Evolutionary conservation across 2,329 filamentous ascomycete genomes (phyloP).

Genomic region (Alternaria panax): DNA sequence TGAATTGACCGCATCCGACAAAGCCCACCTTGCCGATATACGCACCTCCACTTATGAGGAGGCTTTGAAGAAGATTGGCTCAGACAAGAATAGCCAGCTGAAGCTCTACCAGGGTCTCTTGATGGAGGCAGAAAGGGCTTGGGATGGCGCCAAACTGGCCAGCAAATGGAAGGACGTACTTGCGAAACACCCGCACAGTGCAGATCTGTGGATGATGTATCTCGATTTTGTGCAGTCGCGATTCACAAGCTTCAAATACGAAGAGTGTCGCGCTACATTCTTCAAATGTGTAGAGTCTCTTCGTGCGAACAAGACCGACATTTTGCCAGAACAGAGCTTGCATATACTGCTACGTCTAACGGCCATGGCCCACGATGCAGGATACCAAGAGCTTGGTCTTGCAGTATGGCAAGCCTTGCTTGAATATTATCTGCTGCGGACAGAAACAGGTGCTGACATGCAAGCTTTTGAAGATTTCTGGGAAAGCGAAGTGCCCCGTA

Average conservation of each 20-base stretch:
- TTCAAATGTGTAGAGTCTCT: slow-evolving; percentile 62
- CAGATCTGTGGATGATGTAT: slow-evolving; percentile 75
- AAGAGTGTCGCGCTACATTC: slow-evolving; percentile 68
- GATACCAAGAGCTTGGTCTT: slow-evolving; percentile 77
- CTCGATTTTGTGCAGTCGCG: slow-evolving; percentile 75
- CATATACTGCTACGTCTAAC: slow-evolving; percentile 81
- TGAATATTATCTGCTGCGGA: slow-evolving; percentile 72
- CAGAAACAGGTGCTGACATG: slow-evolving; percentile 55
- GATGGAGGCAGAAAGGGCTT: slow-evolving; percentile 75
- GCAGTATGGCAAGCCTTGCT: slow-evolving; percentile 84
- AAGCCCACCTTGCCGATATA: slow-evolving; percentile 75
- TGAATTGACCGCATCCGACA: slow-evolving; percentile 66
- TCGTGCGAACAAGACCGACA: background rate
- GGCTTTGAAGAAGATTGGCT: slow-evolving; percentile 67
- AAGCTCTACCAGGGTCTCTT: slow-evolving; percentile 73
- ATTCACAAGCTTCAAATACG: slow-evolving; percentile 71
- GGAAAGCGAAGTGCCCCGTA: slow-evolving; percentile 81
- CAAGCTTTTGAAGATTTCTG: slow-evolving; percentile 75
- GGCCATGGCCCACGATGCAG: slow-evolving; percentile 75
- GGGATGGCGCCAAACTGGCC: slow-evolving; percentile 69
- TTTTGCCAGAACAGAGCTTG: slow-evolving; percentile 49
- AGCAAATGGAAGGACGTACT: slow-evolving; percentile 72
- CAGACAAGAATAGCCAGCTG: slow-evolving; percentile 59
- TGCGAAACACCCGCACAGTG: slow-evolving; percentile 62
- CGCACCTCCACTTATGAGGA: slow-evolving; percentile 82